A percentile compares a stretch with the other conserved stretches of the same genome.
phyloP scores from a whole-genome alignment of 2,329 filamentous ascomycete species.

The Fusarium verrucosum region DNA sequence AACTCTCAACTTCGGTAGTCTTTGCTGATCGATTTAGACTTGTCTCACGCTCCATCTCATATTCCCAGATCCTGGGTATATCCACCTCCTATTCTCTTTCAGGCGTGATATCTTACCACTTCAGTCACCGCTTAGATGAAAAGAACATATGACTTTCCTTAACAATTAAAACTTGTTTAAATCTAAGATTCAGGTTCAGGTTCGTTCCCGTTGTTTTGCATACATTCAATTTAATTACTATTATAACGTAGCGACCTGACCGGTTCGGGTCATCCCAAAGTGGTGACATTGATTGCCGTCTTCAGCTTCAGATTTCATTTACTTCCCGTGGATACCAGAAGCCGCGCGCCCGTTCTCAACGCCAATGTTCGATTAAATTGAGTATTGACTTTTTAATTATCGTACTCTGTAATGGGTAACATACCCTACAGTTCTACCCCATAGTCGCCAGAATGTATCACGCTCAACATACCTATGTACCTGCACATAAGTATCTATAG shows the following conservation, averaged over 20 bases:
- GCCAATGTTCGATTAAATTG: background rate
- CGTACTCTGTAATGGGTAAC: background rate
- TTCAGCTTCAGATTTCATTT: constrained; percentile 1
- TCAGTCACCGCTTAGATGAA: constrained; percentile 3
- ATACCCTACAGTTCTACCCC: background rate
- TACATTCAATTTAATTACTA: background rate
- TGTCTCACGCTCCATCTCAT: background rate
- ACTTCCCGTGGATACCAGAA: background rate
- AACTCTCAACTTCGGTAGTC: background rate
- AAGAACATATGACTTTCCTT: background rate
- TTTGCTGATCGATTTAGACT: constrained; percentile 2
- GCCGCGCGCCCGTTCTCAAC: background rate
- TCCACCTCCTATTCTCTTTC: constrained; percentile 24
- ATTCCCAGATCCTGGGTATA: constrained; percentile 6
- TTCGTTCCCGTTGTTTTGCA: constrained; percentile 6
- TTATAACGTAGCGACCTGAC: background rate
- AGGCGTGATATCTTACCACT: constrained; percentile 15
- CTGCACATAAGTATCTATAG: too few species aligned
- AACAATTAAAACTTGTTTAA: background rate
- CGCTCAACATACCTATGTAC: too few species aligned
- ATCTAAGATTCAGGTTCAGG: background rate
- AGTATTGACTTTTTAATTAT: background rate
- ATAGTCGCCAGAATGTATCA: background rate
- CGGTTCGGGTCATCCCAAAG: background rate
- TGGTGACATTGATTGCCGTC: background rate